Percentiles rank a stretch among this genome's conserved stretches.
Conservation (phyloP, 345 rosid genomes). For the Excoecaria cochinchinensis region DNA sequence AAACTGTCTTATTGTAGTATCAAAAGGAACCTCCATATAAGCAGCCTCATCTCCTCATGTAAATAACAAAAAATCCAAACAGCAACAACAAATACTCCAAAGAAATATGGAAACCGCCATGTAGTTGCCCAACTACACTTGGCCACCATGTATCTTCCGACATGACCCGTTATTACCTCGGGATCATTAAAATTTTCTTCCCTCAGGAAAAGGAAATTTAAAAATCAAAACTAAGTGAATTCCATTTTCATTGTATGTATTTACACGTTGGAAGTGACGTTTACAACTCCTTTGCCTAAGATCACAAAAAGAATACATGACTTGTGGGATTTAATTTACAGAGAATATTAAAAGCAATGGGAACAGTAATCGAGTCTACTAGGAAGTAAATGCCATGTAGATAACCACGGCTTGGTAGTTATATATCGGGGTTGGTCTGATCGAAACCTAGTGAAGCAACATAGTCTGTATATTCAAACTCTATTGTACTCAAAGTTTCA, state of each 20-base stretch:
- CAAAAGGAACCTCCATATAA: too few species aligned
- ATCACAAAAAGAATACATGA: not conserved
- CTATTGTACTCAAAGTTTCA: not conserved
- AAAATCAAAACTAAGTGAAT: not conserved
- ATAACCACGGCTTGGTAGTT: not conserved
- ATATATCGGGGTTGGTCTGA: not conserved
- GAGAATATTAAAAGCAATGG: not conserved
- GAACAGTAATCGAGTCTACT: not conserved
- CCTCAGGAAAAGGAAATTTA: not conserved
- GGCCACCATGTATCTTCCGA: not conserved
- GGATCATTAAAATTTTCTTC: not conserved
- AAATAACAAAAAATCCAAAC: too few species aligned
- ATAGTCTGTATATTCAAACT: not conserved
- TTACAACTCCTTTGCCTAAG: not conserved
- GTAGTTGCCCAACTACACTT: not conserved
- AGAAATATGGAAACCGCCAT: not conserved
- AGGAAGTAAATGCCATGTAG: not conserved
- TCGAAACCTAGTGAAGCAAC: not conserved
- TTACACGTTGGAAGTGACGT: not conserved
- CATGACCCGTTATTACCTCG: not conserved
- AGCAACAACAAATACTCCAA: not conserved
- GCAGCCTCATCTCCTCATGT: too few species aligned
- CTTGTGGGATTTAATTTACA: not conserved
- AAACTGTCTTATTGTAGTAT: too few species aligned
- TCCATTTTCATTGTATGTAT: not conserved